Evolutionary conservation across 805 yeast genomes (phyloP), one percentile per base, ranked within the genome.

Genomic region (Brettanomyces sp.): DNA sequence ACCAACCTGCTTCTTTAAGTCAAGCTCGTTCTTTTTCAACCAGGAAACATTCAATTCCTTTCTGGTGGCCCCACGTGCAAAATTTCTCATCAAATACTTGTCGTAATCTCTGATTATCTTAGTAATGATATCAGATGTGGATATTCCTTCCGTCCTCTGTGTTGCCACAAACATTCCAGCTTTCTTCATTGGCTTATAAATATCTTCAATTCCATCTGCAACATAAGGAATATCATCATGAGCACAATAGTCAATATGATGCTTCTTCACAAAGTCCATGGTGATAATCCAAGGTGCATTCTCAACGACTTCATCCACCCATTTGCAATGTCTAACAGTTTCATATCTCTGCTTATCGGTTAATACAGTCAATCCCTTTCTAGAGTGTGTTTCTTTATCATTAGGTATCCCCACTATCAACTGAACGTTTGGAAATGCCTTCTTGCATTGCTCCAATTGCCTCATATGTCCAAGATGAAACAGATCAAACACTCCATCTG

Each of bases 401-500:
- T 85, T 80, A 13, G 98, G 97, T 21, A 91, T 76, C 41, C 99
- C 99, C 56, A 91, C 87, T 25, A 93, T 89, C 57, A 93, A 72
- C 47, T 78, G 74, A 32, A 85, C 95, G 56, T 87, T 87, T 11
- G 86, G 84, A 51, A 93, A 80, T 13, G 95, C 78, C 63, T 91
- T 90, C 58, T 93, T 91, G 56, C 98, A 91, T 67, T 93, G 99
- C 61, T 93, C 98, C 56, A 93, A 72, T 64, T 93, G 99, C 59
- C 89, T 80, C 99, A 93, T 93, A 62, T 93, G 99, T 23, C 99
- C 99, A 58, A 93, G 64, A 65, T 93, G 99, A 68, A 93, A 93
- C 51, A 93, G 69, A 66, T 93, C 99, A 69, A 93, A 93, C 18
- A 93, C 96, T 45, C 99, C 99, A 66, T 93, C 99, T 5, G 99